Evolutionary conservation across 352 stramenopile genomes (phyloP), one percentile per base, ranked within the genome.

Genomic region (Phytophthora litchii): DNA sequence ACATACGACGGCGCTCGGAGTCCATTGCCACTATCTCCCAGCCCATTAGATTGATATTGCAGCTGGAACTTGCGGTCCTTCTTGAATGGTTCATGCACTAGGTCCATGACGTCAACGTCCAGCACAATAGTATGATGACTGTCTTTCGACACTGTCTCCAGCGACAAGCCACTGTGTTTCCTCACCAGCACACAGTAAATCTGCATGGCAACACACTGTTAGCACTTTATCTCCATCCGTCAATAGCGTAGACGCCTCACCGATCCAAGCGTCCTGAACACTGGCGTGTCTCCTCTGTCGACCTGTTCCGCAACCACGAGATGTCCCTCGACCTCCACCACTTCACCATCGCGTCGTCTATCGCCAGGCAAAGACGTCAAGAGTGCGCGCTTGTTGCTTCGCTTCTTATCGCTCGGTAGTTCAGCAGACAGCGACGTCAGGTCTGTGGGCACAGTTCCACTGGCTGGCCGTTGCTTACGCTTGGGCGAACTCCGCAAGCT

Each of bases 301-400:
- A 74, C 61, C 49, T 86, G 68, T 44, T 89, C 75, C 2, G 72
- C 72, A 10, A 91, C 75, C 0, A 72, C 42, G 9, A 91, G 55
- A 48, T 78, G 49, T 10, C 81, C 81, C 41, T 91, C 66, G 7
- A 76, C 49, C 43, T 79, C 53, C n/a, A 89, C 59, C 1, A 63
- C 51, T 40, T 81, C 73, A 37, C 70, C 70, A 5, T 70, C 31
- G 4, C 54, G 43, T 41, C 44, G 62, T 63, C 43, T 61, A 10
- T 64, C 55, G 23, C 38, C 23, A 8, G 60, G 55, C 17, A 43
- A 3, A 12, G 63, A 53, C 32, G 52, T 73, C 29, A 77, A 19
- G 11, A 76, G 38, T 46, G 61, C 52, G 36, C 74, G 69, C 51
- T 82, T 86, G 35, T 83, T 77, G 41, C 74, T 64, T 38, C 73